phyloP scores from a whole-genome alignment of 805 yeast genomes.

The Candida gorgasii region DNA sequence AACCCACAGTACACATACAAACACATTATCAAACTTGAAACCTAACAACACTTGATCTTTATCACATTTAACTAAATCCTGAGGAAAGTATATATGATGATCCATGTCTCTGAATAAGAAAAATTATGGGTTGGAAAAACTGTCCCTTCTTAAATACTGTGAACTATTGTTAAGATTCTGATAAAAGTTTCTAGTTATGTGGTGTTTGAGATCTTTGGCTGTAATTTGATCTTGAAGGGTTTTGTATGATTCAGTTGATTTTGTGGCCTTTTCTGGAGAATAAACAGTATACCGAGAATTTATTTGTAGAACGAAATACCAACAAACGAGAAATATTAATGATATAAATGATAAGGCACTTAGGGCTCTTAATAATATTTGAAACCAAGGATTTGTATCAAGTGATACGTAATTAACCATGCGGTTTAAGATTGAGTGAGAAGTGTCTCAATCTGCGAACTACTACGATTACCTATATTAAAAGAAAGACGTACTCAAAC shows the following conservation, averaged over 20 bases:
- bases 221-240: not conserved
- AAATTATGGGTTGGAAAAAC: slow-evolving; percentile 35
- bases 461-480: too few relatives aligned
- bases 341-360: not conserved
- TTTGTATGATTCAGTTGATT: not conserved
- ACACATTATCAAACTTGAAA: slow-evolving; percentile 7
- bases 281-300: not conserved
- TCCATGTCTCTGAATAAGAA: too few relatives aligned
- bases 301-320: not conserved
- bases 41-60: slow-evolving; percentile 12
- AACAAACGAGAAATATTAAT: not conserved
- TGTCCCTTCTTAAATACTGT: slow-evolving; percentile 43
- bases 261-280: too few relatives aligned
- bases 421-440: too few relatives aligned
- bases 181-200: slow-evolving; percentile 16
- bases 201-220: slow-evolving; percentile 1
- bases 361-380: not conserved
- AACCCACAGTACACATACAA: slow-evolving; percentile 9
- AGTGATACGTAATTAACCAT: too few relatives aligned
- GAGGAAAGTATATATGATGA: slow-evolving; percentile 36
- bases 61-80: slow-evolving; percentile 23
- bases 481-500: too few relatives aligned
- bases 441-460: too few relatives aligned
- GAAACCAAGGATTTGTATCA: too few relatives aligned
- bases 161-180: slow-evolving; percentile 40